phyloP scores from a whole-genome alignment of 805 yeast species.

The Kazachstania africana region DNA sequence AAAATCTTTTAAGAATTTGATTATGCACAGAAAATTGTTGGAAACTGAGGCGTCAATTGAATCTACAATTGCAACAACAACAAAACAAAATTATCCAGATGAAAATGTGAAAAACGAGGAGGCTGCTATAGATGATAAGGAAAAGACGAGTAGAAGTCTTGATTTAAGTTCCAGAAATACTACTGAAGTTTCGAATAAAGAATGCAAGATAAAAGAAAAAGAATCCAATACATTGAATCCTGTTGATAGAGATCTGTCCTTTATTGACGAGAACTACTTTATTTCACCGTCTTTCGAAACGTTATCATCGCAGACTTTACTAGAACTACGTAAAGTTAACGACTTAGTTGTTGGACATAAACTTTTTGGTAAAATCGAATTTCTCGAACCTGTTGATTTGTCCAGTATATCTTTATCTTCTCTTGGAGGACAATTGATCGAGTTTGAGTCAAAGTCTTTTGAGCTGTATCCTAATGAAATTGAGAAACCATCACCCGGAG shows the following conservation, averaged over 20 bases:
- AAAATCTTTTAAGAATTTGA: conserved; percentile 16
- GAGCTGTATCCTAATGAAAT: conserved; percentile 59
- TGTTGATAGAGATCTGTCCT: conserved; percentile 32
- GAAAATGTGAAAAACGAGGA: too few relatives aligned
- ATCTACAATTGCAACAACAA: too few relatives aligned
- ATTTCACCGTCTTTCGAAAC: conserved; percentile 65
- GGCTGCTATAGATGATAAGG: too few relatives aligned
- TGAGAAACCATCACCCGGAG: conserved; percentile 52
- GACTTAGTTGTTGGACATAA: conserved; percentile 69
- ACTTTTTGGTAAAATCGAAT: conserved; percentile 62
- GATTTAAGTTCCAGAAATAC: too few relatives aligned
- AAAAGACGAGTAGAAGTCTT: too few relatives aligned
- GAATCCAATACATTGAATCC: too few relatives aligned
- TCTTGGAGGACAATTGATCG: conserved; percentile 54
- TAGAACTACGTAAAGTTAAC: conserved; percentile 51
- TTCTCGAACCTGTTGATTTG: conserved; percentile 73
- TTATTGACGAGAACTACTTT: conserved; percentile 74
- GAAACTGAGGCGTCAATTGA: too few relatives aligned
- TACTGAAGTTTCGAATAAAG: too few relatives aligned
- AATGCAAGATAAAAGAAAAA: too few relatives aligned
- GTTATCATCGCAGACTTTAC: conserved; percentile 44
- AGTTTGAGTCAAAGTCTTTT: conserved; percentile 48
- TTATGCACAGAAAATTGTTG: conserved; percentile 10
- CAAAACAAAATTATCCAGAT: too few relatives aligned
- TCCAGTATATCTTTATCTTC: conserved; percentile 51